phyloP scores from a whole-genome alignment of 345 rosid genomes.

The Sapria himalayana region DNA sequence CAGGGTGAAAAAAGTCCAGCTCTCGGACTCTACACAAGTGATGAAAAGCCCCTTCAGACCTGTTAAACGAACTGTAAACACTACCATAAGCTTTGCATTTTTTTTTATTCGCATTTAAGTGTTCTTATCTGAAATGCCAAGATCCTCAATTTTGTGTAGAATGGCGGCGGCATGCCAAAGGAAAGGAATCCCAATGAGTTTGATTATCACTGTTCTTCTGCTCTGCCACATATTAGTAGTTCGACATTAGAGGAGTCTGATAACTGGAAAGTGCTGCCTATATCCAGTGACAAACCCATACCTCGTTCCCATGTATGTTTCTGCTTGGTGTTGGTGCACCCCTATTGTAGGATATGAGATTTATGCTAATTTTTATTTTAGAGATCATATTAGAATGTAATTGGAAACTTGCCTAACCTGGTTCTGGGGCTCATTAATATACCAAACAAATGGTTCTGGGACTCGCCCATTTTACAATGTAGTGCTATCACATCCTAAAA shows the following conservation, averaged over 20 bases:
- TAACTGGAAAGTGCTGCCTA: conserved; percentile 66
- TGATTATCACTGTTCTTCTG: conserved; percentile 25
- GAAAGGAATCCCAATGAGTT: conserved; percentile 28
- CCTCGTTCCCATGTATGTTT: conserved; percentile 82
- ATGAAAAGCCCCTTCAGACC: conserved; percentile 59
- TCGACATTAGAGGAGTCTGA: conserved; percentile 33
- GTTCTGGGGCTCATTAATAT: no score
- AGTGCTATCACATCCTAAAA: no score
- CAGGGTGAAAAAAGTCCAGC: conserved; percentile 94
- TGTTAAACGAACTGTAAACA: conserved; percentile 27
- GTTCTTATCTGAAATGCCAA: conserved; percentile 5
- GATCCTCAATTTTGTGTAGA: conserved; percentile 16
- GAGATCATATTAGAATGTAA: no score
- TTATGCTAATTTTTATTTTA: no score
- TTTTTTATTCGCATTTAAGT: conserved; percentile 2
- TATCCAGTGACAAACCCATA: conserved; percentile 54
- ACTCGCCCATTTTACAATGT: no score
- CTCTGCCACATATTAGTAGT: conserved; percentile 20
- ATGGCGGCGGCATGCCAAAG: conserved; percentile 24
- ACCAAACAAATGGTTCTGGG: no score
- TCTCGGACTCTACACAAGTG: conserved; percentile 57
- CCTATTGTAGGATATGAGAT: no score
- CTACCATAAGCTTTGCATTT: conserved; percentile 20
- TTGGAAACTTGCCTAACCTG: no score
- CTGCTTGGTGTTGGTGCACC: no score